Base-by-base conservation (phyloP, 176 grass and related monocot genomes). In the Eragrostis nindensis region DNA sequence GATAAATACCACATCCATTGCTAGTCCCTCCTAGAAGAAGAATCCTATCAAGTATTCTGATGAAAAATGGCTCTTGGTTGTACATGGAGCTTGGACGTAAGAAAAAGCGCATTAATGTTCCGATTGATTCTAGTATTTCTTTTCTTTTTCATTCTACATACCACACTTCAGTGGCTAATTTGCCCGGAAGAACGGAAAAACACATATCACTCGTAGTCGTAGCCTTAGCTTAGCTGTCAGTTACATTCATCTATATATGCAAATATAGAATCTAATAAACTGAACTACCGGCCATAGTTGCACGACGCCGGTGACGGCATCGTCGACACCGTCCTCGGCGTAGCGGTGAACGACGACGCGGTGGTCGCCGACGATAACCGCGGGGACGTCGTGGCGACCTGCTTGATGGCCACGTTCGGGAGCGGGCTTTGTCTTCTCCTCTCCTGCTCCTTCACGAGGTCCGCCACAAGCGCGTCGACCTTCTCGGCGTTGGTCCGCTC, bases 361-460 rank as follows among this genome's bases (percentile, higher is more conserved):
- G 82, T 81, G 65, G 87, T 89, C 71, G 83, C 83, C 17, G 82
- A 90, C 27, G 92, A 94, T 6, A 85, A 32, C 14, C 88, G 64
- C 8, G 95, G 90, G 10, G 56, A 60, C 2, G 56, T 13, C 22
- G 92, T 89, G 70, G 73, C 70, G 7, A 59, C 78, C 66, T 88
- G 91, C 50, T 94, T 91, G 47, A 91, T 68, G 16, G 83, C 74
- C 27, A 98, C 85, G 21, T 77, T 88, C 1, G 86, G 80, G 1
- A 94, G 70, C 4, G 86, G 85, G 88, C 92, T 89, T 21, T 50
- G 22, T 61, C 84, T 50, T n/a, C 91, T 71, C 27, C 86, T 54
- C 50, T 92, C 84, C n/a, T 92, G 89, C 86, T 95, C 92, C 71
- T 90, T 92, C 27, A 90, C 82, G 22, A 95, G 66, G 78, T 95